A percentile compares a stretch with the other conserved stretches of the same genome.
phyloP scores from a whole-genome alignment of 129 eudicot genomes.

The Kitagawia praeruptora region DNA sequence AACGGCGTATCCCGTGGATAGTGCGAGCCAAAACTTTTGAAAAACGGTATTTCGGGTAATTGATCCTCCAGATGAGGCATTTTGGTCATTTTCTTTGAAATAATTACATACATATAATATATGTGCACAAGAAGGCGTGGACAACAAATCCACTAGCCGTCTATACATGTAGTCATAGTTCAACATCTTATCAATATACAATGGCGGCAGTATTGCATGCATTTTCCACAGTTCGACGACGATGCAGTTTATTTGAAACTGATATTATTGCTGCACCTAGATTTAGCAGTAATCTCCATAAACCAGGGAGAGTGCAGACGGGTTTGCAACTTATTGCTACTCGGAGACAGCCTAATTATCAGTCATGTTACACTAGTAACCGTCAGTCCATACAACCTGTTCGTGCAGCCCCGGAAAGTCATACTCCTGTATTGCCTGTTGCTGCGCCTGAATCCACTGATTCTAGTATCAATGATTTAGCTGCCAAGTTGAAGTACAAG shows the following conservation, averaged over 20 bases:
- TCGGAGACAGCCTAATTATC: neutral
- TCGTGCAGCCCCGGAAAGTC: neutral
- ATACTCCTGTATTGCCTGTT: neutral
- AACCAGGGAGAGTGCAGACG: neutral
- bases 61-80: too few species aligned
- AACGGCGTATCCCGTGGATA: too few species aligned
- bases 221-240: neutral
- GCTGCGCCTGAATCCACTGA: neutral
- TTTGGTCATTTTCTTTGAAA: too few species aligned
- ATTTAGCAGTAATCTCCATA: neutral
- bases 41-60: too few species aligned
- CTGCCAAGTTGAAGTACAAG: neutral
- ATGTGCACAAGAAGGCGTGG: neutral
- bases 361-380: neutral
- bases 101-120: too few species aligned
- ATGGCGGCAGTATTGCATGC: neutral
- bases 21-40: too few species aligned
- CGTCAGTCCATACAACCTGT: neutral
- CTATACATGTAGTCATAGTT: neutral
- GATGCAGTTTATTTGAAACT: neutral
- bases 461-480: conserved; percentile 1
- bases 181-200: neutral
- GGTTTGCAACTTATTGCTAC: neutral
- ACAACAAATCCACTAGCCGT: neutral
- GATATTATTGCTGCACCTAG: neutral